Evolutionary conservation across 2,329 filamentous ascomycete species (phyloP).

Genomic region (Rhexocercosporidium sp.): DNA sequence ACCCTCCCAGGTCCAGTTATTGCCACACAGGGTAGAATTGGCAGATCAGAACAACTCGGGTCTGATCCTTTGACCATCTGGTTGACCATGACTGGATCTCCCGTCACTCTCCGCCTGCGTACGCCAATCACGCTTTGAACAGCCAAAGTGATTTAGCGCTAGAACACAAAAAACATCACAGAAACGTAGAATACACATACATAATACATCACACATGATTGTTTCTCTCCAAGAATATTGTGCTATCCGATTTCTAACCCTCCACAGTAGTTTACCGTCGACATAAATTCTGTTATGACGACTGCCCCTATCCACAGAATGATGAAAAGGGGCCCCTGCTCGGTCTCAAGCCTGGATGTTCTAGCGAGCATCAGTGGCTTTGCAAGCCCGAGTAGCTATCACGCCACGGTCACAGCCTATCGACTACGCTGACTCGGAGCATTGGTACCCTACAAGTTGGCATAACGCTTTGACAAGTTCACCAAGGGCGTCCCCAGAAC

Average conservation of each 20-base stretch:
- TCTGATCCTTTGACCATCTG: conserved; percentile 57
- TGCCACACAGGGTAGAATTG: conserved; percentile 23
- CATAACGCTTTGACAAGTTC: not conserved
- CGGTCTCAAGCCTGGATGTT: not conserved
- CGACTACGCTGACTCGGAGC: not conserved
- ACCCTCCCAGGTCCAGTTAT: conserved; percentile 44
- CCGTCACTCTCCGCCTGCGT: conserved; percentile 48
- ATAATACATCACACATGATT: not conserved
- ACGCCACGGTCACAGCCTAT: not conserved
- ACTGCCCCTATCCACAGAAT: not conserved
- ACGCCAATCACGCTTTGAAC: conserved; percentile 25
- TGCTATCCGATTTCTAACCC: not conserved
- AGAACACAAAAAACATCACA: not conserved
- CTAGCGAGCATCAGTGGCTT: not conserved
- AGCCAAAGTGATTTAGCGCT: not conserved
- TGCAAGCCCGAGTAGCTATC: not conserved
- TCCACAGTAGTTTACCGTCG: too few relatives aligned
- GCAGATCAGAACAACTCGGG: conserved; percentile 53
- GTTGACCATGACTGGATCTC: conserved; percentile 50
- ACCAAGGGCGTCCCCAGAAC: not conserved
- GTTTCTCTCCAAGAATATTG: not conserved
- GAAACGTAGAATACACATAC: not conserved
- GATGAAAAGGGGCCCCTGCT: not conserved
- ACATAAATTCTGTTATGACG: too few relatives aligned
- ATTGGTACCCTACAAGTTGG: not conserved